phyloP scores from a whole-genome alignment of 1,139 yeast species.

The Geotrichum aggregatum region DNA sequence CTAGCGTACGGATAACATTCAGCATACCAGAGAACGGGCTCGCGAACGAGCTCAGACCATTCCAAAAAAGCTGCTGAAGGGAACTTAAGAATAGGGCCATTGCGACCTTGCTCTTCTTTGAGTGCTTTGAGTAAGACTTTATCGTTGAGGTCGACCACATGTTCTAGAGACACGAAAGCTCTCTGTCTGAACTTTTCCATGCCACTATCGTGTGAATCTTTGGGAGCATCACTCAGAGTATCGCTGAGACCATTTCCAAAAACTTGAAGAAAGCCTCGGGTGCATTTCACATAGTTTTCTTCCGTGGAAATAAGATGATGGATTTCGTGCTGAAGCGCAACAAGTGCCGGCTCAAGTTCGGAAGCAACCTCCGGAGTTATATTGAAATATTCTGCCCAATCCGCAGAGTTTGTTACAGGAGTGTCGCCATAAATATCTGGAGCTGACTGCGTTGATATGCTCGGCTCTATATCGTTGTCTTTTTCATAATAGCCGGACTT shows the following conservation, averaged over 20 bases:
- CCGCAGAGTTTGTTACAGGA: conserved; percentile 7
- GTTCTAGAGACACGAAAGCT: conserved; percentile 15
- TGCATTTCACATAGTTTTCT: conserved; percentile 15
- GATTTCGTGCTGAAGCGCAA: conserved; percentile 17
- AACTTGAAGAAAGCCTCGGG: conserved; percentile 14
- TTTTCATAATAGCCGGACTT: neutral
- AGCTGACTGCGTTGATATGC: conserved; percentile 5
- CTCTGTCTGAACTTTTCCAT: conserved; percentile 10
- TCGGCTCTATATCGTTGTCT: neutral
- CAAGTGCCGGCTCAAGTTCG: neutral
- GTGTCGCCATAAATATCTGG: conserved; percentile 7
- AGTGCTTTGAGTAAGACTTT: conserved; percentile 13
- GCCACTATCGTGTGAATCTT: conserved; percentile 1
- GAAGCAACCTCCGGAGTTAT: conserved; percentile 8
- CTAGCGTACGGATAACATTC: conserved; percentile 12
- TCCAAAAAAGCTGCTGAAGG: conserved; percentile 3
- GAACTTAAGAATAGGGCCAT: conserved; percentile 16
- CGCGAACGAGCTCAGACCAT: conserved; percentile 12
- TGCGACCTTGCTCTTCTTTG: conserved; percentile 12
- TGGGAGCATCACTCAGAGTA: conserved; percentile 4
- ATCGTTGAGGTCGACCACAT: conserved; percentile 13
- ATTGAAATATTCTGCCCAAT: conserved; percentile 16
- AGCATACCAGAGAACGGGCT: conserved; percentile 18
- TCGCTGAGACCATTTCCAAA: conserved; percentile 13
- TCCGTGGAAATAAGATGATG: conserved; percentile 17